Conservation (phyloP, 2,329 filamentous ascomycete genomes). For the Talaromyces amestolkiae region DNA sequence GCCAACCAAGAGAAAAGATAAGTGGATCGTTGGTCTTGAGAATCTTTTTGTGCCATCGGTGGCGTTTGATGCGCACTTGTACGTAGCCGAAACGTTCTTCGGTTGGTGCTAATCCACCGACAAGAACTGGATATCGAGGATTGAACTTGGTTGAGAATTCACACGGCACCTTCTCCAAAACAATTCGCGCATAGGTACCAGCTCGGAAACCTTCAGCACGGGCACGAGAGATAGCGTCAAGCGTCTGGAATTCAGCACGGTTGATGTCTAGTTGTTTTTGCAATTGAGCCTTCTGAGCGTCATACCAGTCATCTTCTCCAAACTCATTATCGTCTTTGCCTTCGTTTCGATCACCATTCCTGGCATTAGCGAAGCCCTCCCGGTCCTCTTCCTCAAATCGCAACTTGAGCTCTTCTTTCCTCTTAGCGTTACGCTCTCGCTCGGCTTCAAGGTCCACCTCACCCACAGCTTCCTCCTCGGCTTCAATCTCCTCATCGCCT, state of each 20-base stretch:
- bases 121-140: conserved; percentile 75
- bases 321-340: conserved; percentile 72
- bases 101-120: conserved; percentile 88
- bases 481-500: conserved; percentile 37
- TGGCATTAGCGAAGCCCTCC: conserved; percentile 84
- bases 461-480: conserved; percentile 30
- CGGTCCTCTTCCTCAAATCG: conserved; percentile 96
- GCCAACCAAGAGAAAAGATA: conserved; percentile 95
- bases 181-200: conserved; percentile 88
- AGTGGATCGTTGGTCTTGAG: conserved; percentile 96
- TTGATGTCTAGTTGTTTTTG: conserved; percentile 98
- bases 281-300: conserved; percentile 88
- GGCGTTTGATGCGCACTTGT: conserved; percentile 93
- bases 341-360: conserved; percentile 75
- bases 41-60: conserved; percentile 99
- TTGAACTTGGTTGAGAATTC: conserved; percentile 86
- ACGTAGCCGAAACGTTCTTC: conserved; percentile 96
- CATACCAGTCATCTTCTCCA: conserved; percentile 98
- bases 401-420: conserved; percentile 91
- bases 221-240: conserved; percentile 79
- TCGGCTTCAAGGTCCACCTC: conserved; percentile 72
- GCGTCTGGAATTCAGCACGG: conserved; percentile 81
- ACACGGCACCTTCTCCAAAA: conserved; percentile 82
- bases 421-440: conserved; percentile 81
- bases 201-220: conserved; percentile 88